Conservation (phyloP, 1,139 yeast species). For the Kodamaea ohmeri region DNA sequence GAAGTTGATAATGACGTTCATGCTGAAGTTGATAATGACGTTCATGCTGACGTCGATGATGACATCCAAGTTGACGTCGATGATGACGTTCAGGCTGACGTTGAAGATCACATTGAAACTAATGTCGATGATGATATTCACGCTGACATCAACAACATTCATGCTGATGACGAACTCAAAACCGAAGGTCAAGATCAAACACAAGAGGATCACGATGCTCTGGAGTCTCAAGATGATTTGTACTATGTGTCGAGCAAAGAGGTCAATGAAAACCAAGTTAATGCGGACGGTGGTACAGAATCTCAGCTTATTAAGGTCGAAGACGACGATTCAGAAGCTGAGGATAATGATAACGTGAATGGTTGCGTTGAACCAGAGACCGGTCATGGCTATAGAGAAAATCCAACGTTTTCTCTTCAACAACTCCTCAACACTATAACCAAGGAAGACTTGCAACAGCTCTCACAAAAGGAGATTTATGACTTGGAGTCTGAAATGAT, state of each 20-base stretch:
- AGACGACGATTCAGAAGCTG: neutral
- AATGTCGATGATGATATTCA: neutral
- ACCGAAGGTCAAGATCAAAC: too few species aligned
- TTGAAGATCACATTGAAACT: neutral
- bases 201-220: too few species aligned
- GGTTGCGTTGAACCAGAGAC: neutral
- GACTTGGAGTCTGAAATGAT: conserved; percentile 34
- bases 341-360: neutral
- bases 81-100: neutral
- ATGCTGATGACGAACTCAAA: too few species aligned
- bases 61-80: neutral
- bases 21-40: neutral
- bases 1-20: conserved; percentile 3
- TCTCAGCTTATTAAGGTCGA: too few species aligned
- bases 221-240: too few species aligned
- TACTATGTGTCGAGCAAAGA: too few species aligned
- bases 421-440: conserved; percentile 10
- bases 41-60: conserved; percentile 4
- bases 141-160: too few species aligned
- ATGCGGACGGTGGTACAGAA: conserved; percentile 1
- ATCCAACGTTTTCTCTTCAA: conserved; percentile 2
- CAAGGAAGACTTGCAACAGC: conserved; percentile 18
- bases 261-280: too few species aligned
- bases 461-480: conserved; percentile 21
- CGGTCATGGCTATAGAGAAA: neutral